Percentiles rank a stretch among this genome's conserved stretches.
Evolutionary conservation across 306 rosid species (phyloP).

Genomic region (Adenanthera pavonina): DNA sequence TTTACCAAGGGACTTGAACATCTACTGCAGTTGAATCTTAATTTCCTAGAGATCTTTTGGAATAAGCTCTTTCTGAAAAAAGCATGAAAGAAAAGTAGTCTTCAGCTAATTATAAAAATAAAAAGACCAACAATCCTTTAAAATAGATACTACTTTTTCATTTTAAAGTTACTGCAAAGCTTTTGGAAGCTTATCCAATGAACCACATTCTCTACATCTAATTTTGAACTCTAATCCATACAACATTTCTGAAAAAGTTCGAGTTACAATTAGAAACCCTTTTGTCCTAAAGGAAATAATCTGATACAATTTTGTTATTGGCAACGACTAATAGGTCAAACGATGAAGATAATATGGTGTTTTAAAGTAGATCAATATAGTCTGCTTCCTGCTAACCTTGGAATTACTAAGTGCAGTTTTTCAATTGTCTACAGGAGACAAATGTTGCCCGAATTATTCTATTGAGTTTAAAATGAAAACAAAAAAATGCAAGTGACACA

Average conservation of each 20-base stretch:
- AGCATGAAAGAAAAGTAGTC: background rate
- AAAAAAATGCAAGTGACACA: background rate
- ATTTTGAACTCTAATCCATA: background rate
- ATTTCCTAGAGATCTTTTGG: background rate
- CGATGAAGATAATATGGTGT: background rate
- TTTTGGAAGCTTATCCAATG: background rate
- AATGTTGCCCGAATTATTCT: constrained; percentile 16
- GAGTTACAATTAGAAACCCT: background rate
- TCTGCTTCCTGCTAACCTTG: constrained; percentile 1
- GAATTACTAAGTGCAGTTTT: constrained; percentile 1
- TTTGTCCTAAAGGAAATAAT: background rate
- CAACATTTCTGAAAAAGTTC: background rate
- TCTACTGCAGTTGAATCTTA: background rate
- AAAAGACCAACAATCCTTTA: background rate
- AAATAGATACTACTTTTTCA: background rate
- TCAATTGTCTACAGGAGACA: constrained; percentile 18
- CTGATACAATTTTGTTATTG: background rate
- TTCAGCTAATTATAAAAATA: background rate
- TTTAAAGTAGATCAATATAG: constrained; percentile 27
- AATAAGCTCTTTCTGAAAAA: background rate
- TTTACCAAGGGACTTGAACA: background rate
- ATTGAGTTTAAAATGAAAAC: constrained; percentile 11
- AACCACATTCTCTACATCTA: background rate
- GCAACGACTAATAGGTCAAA: background rate
- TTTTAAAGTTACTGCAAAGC: background rate